Evolutionary conservation across 768 basidiomycete genomes (phyloP), one percentile per base, ranked within the genome.

Genomic region (Cyclocybe aegerita): DNA sequence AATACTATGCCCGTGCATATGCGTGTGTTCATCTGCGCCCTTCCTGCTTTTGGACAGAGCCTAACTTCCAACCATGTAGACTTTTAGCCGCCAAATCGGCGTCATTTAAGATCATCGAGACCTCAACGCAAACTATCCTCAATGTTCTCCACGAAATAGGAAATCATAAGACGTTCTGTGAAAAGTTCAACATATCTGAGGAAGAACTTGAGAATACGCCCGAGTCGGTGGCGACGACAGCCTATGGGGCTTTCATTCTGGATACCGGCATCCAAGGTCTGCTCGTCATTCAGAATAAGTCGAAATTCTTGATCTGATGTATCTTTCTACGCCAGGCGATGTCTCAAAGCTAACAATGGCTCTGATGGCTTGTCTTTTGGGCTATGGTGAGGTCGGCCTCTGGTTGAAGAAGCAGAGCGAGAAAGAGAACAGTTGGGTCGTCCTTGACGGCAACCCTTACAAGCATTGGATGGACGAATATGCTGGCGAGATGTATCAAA

Each of bases 361-460:
- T 0, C 76, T 94, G 1, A 83, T 88, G 8, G 86, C 90, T 7
- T 98, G 95, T 63, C 73, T 96, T 7, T 70, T 96, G 0, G 95
- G 94, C 2, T 98, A 97, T 62, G 94, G 94, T 9, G 90, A 96
- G 64, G 91, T 94, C 0, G 94, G 93, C 1, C 69, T 91, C 36
- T 90, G 92, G 85, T 70, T 98, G 31, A 78, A 83, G 64, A 80
- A 76, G 33, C 76, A 86, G 52, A 77, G 71, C 33, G 59, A 56
- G 36, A 72, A 69, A 8, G 64, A 58, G n/a, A 70, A 72, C 17
- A 78, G 73, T 15, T 85, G 83, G 77, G 79, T 88, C 14, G 60
- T 73, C 33, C 62, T 83, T 48, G 78, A 83, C 8, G 81, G 78
- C 0, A 96, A 96, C 60, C 80, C 83, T 4, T 97, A 95, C 66